Base-by-base conservation (phyloP, 345 rosid species). In the Bretschneidera sinensis region DNA sequence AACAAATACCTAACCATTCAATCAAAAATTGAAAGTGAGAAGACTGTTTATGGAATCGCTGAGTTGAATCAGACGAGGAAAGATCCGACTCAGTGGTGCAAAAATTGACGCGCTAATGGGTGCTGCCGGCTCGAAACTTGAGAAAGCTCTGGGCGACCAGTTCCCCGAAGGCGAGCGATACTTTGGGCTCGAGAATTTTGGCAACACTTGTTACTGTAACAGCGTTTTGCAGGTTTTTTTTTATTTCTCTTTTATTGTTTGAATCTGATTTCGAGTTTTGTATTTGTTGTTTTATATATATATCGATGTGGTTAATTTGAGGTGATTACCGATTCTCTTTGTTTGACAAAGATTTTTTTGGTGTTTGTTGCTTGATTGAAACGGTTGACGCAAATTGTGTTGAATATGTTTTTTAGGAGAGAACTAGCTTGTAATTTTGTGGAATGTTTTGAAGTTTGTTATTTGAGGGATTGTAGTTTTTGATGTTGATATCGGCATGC, bases 81-180 rank as follows among this genome's bases (percentile, higher is more conserved):
- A 76, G 72, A 69, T 74, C 78, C 51, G 64, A 47, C 43, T 55
- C 69, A 71, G 81, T 73, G 67, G 22, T 67, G 58, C 65, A 69
- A 48, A 57, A 47, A 66, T 24, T 62, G 63, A 66, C 59, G 64
- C 63, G 60, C 55, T 71, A 21, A 94, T 94, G 99, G 99, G 99
- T 15, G 97, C 95, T 52, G 95, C 97, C 51, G 99, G 97, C 57
- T 94, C 99, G 48, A 94, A 86, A 79, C 97, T 94, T 69, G 99
- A 94, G 91, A 94, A 94, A 75, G 99, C 99, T 71, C 84, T 94
- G 39, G 97, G 99, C 73, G 99, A 94, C 78, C 96, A 88, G 78
- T 94, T 94, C 71, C 99, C 99, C 16, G 99, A 94, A 80, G 99
- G 99, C 55, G 97, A 94, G 70, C 91, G 97, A 18, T 94, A 90